Base-by-base conservation (phyloP, 805 yeast genomes). In the Wickerhamomyces xylosicus region DNA sequence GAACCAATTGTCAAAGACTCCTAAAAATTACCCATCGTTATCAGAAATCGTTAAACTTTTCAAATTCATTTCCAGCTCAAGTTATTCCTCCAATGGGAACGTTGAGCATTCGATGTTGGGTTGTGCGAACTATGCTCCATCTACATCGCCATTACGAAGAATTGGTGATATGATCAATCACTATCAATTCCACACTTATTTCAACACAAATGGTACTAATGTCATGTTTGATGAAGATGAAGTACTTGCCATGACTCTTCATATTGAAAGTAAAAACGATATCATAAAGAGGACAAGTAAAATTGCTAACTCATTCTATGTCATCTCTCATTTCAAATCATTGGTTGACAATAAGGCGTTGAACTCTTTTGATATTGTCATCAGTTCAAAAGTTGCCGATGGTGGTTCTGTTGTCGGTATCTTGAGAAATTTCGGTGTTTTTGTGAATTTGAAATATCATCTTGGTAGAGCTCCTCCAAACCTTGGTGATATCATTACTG, bases 71-170 rank as follows among this genome's bases (percentile, higher is more conserved):
- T 69, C 72, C 3, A 63, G 75, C 16, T 79, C 90, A 3, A 64
- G 62, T 29, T 66, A 72, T 34, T 62, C 75, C 2, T 56, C 71
- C 0, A 36, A 41, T 1, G 72, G 83, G 1, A 45, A 48, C 0
- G 52, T 49, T 1, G 9, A 15, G 8, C 96, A 87, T 58, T 63
- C 66, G 18, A 73, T 82, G 46, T 58, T 86, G 20, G 94, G 89
- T 3, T 58, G 84, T 8, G 56, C 59, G 0, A 54, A 62, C 5
- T 86, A 89, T 51, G 67, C 81, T 5, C 82, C 85, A 16, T 79
- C 84, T 8, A 89, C 97, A 0, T 87, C 97, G 0, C 97, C 98
- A 2, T 63, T 92, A 46, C 68, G 97, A 55, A 66, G 97, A 46
- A 82, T 73, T 47, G 78, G 82, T 6, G 97, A 90, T 56, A 58